Evolutionary conservation across 2,329 filamentous ascomycete species (phyloP).

Genomic region (Ophiostoma pallidulum): DNA sequence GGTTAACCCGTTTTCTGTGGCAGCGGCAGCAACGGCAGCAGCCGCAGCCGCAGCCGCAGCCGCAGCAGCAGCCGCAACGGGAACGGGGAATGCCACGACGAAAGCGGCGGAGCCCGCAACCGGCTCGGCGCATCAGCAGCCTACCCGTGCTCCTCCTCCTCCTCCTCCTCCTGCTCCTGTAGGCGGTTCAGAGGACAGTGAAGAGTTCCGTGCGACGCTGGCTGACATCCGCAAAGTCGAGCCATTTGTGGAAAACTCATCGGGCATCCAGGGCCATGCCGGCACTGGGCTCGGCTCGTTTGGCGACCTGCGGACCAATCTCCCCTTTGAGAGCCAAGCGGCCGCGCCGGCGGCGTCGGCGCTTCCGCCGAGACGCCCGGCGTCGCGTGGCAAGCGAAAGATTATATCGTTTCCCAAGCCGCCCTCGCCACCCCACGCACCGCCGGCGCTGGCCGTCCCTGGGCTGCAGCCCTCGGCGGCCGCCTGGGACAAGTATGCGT

Average conservation of each 20-base stretch:
- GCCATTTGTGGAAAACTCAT: conserved; percentile 38
- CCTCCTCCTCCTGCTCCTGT: conserved; percentile 23
- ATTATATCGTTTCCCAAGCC: conserved; percentile 37
- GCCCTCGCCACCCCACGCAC: conserved; percentile 41
- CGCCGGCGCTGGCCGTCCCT: conserved; percentile 32
- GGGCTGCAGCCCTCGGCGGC: conserved; percentile 33
- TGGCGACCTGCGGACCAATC: conserved; percentile 43
- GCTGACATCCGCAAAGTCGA: conserved; percentile 47
- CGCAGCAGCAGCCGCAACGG: neutral
- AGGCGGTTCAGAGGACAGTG: conserved; percentile 45
- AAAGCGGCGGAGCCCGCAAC: too few relatives aligned
- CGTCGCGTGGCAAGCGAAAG: conserved; percentile 26
- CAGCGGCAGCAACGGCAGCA: conserved; percentile 17
- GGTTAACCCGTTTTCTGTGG: conserved; percentile 5
- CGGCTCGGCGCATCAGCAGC: too few relatives aligned
- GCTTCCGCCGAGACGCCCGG: neutral
- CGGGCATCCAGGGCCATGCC: conserved; percentile 10
- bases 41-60: conserved; percentile 10
- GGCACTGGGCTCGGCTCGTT: conserved; percentile 42
- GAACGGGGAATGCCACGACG: too few relatives aligned
- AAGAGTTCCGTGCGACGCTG: conserved; percentile 45
- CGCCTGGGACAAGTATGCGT: conserved; percentile 42
- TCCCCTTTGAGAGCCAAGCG: conserved; percentile 48
- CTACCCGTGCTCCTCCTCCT: too few relatives aligned
- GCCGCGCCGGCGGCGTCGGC: conserved; percentile 17